A percentile compares a stretch with the other conserved stretches of the same genome.
These are phyloP conservation scores for Phyllosticta citribraziliensis DNA, from an alignment of 2,329 filamentous ascomycete genomes.

Conservation along the genomic window DNA sequence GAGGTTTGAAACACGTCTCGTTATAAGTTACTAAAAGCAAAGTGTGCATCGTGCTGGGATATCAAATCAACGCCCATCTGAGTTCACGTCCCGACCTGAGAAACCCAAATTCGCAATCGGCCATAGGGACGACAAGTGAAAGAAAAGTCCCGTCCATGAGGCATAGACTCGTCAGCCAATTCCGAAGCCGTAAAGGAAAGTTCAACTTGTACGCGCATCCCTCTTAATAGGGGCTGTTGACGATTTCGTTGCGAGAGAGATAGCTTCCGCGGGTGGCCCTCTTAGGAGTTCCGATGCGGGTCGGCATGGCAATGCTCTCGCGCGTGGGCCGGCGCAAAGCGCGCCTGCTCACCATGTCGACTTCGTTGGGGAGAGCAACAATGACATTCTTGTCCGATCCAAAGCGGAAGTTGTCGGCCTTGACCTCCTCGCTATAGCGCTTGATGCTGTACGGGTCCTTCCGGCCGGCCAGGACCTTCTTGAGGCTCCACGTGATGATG, in stretches of 20 bases:
- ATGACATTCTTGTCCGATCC: conserved; percentile 97
- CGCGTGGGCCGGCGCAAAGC: conserved; percentile 79
- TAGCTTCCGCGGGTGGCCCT: conserved; percentile 50
- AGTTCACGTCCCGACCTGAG: background rate
- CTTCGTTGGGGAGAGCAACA: conserved; percentile 90
- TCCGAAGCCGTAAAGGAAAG: background rate
- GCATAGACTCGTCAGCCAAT: background rate
- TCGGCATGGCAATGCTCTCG: conserved; percentile 71
- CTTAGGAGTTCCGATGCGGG: conserved; percentile 32
- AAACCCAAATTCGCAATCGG: background rate
- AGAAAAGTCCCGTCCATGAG: background rate
- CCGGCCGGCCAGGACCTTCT: conserved; percentile 70
- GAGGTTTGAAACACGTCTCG: background rate
- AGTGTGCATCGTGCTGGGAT: background rate
- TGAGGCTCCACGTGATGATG: conserved; percentile 91
- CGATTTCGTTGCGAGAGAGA: conserved; percentile 71
- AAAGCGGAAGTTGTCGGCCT: conserved; percentile 97
- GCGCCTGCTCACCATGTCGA: conserved; percentile 90
- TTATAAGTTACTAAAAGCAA: background rate
- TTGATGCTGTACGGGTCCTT: conserved; percentile 95
- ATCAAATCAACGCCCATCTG: background rate
- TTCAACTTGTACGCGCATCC: background rate
- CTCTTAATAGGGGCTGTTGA: conserved; percentile 56
- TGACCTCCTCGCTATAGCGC: conserved; percentile 88
- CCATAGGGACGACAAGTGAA: background rate